Conservation (phyloP, 2,329 filamentous ascomycete species). For the Exophiala spinifera region DNA sequence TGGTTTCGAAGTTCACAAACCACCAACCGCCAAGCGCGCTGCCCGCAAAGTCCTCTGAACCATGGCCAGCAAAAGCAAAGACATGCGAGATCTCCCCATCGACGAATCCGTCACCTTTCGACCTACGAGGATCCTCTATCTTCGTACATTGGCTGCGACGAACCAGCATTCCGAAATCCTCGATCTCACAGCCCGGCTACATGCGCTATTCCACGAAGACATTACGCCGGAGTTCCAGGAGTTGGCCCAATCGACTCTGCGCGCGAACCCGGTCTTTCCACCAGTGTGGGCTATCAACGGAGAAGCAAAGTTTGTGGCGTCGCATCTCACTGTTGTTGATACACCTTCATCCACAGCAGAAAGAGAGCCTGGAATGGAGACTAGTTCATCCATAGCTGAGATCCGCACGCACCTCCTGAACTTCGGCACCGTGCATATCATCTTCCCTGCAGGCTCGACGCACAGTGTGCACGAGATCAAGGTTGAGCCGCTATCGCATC, state of each 20-base stretch:
- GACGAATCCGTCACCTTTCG: not conserved
- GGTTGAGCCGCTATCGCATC: not conserved
- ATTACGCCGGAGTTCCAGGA: not conserved
- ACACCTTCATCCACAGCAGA: not conserved
- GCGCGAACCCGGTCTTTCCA: not conserved
- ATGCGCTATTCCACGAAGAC: not conserved
- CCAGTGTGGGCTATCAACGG: not conserved
- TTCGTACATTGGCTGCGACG: not conserved
- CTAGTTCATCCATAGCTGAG: too few species aligned
- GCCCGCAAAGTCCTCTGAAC: too few species aligned
- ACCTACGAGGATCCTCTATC: not conserved
- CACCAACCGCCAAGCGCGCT: too few species aligned
- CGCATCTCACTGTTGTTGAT: not conserved
- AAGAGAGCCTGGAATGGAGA: too few species aligned
- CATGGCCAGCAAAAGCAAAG: too few species aligned
- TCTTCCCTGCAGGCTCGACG: not conserved
- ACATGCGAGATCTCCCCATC: not conserved
- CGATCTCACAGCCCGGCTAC: not conserved
- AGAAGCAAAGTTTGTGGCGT: too few species aligned
- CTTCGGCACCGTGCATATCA: constrained; percentile 1
- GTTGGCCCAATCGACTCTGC: not conserved
- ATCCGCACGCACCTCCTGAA: not conserved
- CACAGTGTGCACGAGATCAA: constrained; percentile 1
- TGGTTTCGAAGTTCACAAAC: too few species aligned
- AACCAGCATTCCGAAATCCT: not conserved